Percentiles rank a stretch among this genome's conserved stretches.
Conservation (phyloP, 106 monocot species). For the Platanthera zijinensis region DNA sequence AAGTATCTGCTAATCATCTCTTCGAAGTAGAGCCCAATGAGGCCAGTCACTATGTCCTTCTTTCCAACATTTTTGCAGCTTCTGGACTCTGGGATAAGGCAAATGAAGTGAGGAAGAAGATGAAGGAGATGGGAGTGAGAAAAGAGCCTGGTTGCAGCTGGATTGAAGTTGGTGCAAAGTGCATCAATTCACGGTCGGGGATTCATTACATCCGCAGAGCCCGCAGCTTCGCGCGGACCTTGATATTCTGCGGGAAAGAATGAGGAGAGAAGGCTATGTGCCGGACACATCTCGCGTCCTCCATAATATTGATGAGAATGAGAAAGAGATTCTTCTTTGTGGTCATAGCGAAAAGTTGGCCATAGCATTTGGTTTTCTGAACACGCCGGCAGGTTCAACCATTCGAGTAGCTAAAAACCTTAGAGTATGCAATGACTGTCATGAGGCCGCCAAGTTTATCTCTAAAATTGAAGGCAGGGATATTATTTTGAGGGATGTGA, state of each 20-base stretch:
- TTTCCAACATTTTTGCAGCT: conserved; percentile 79
- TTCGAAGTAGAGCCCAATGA: conserved; percentile 71
- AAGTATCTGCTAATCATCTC: conserved; percentile 51
- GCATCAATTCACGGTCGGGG: conserved; percentile 62
- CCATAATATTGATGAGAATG: conserved; percentile 21
- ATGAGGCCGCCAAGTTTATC: conserved; percentile 16
- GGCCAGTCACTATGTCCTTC: conserved; percentile 80
- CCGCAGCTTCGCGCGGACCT: conserved; percentile 26
- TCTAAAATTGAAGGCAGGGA: conserved; percentile 14
- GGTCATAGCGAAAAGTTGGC: conserved; percentile 31
- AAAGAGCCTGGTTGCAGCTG: conserved; percentile 88
- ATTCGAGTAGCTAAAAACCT: conserved; percentile 25
- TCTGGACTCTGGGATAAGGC: conserved; percentile 55
- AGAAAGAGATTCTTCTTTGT: conserved; percentile 19
- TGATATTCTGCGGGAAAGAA: conserved; percentile 33
- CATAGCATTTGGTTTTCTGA: conserved; percentile 24
- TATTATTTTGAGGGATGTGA: conserved; percentile 26
- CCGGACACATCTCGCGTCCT: conserved; percentile 16
- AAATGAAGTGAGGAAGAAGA: conserved; percentile 53
- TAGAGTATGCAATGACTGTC: conserved; percentile 20
- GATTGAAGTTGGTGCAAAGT: conserved; percentile 60
- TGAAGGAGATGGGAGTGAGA: conserved; percentile 65
- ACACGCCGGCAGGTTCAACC: conserved; percentile 8
- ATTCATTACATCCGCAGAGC: conserved; percentile 55
- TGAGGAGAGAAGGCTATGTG: conserved; percentile 36